Conservation (phyloP, 768 basidiomycete genomes). For the Boletus sp. region DNA sequence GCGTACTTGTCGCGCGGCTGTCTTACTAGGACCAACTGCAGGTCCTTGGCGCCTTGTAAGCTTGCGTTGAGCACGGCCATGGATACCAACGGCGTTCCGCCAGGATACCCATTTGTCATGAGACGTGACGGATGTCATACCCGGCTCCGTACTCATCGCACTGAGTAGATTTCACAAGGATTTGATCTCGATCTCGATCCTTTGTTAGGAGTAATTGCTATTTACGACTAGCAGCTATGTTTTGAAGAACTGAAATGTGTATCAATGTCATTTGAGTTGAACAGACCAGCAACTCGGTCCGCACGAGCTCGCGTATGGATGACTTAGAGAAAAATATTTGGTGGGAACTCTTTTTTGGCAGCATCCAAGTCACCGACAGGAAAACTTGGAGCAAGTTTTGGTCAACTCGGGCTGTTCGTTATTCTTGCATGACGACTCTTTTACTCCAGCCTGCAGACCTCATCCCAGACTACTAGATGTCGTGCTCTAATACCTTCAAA, state of each 20-base stretch:
- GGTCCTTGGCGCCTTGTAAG: neutral
- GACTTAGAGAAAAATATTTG: too few relatives aligned
- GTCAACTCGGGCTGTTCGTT: too few relatives aligned
- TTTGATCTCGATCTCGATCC: neutral
- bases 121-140: neutral
- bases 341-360: too few relatives aligned
- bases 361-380: too few relatives aligned
- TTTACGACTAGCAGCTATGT: neutral
- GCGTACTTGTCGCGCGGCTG: slow-evolving; percentile 75
- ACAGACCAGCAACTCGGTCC: too few relatives aligned
- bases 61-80: neutral
- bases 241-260: too few relatives aligned
- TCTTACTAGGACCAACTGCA: slow-evolving; percentile 10
- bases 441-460: too few relatives aligned
- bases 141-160: too few relatives aligned
- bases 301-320: too few relatives aligned
- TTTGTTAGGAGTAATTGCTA: neutral
- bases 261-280: too few relatives aligned
- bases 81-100: neutral
- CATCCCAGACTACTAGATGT: slow-evolving; percentile 4
- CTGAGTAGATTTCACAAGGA: neutral
- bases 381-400: too few relatives aligned
- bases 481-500: neutral
- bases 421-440: too few relatives aligned
- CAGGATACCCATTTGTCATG: neutral